A percentile compares a stretch with the other conserved stretches of the same genome.
Conservation (phyloP, 2,329 filamentous ascomycete genomes). For the Cladosporium colombiae region DNA sequence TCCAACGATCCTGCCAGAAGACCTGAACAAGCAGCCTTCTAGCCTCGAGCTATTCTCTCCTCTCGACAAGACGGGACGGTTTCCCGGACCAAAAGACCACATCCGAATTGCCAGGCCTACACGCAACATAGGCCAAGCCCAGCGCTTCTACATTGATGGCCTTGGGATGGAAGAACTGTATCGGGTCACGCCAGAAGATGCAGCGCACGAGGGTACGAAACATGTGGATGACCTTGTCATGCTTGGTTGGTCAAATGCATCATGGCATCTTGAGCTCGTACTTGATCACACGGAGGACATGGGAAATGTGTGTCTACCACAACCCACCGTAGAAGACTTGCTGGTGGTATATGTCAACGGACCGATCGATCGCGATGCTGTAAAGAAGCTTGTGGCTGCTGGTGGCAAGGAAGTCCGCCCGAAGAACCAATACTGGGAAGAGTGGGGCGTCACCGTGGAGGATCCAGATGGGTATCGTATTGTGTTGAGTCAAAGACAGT, state of each 20-base stretch:
- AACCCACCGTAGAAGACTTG: slow-evolving; percentile 1
- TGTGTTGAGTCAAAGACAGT: slow-evolving; percentile 3
- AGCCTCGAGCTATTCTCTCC: not conserved
- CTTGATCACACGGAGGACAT: not conserved
- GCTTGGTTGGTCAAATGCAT: slow-evolving; percentile 2
- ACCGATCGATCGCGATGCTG: not conserved
- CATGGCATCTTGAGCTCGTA: slow-evolving; percentile 10
- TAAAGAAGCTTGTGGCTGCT: not conserved
- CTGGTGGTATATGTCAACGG: slow-evolving; percentile 6
- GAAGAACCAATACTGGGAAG: slow-evolving; percentile 8
- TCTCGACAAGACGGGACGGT: not conserved
- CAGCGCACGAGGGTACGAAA: not conserved
- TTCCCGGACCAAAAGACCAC: not conserved
- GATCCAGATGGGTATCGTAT: slow-evolving; percentile 5
- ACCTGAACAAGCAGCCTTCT: not conserved
- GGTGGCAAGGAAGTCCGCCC: not conserved
- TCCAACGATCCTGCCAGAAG: not conserved
- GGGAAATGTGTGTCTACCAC: not conserved
- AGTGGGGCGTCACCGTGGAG: slow-evolving; percentile 12
- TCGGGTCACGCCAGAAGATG: not conserved
- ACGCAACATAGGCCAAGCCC: not conserved
- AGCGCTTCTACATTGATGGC: slow-evolving; percentile 5
- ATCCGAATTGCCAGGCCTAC: slow-evolving; percentile 6
- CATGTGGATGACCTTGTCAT: slow-evolving; percentile 8
- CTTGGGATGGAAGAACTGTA: slow-evolving; percentile 8